Percentiles rank a stretch among this genome's conserved stretches.
phyloP scores from a whole-genome alignment of 164 flowering plant species.

The grape (Vitis vinifera) region ASM3070453v1 NC_081818.1:29948501-29949000 shows the following conservation, averaged over 20 bases:
- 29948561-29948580: slow-evolving; percentile 64
- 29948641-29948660: slow-evolving; percentile 66
- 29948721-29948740: slow-evolving; percentile 1
- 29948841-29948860: not conserved
- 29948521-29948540: slow-evolving; percentile 86
- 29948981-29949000: slow-evolving; percentile 42
- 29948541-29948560: slow-evolving; percentile 41
- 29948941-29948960: slow-evolving; percentile 40
- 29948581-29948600: slow-evolving; percentile 89
- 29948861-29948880: slow-evolving; percentile 31
- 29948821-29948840: not conserved
- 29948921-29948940: slow-evolving; percentile 14
- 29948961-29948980: slow-evolving; percentile 24
- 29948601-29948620: slow-evolving; percentile 94
- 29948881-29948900: slow-evolving; percentile 78
- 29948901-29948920: slow-evolving; percentile 36
- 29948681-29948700: slow-evolving; percentile 3
- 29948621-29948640: slow-evolving; percentile 89
- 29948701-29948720: slow-evolving; percentile 1
- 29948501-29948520: slow-evolving; percentile 96
- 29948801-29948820: not conserved
- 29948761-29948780: slow-evolving; percentile 52
- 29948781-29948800: slow-evolving; percentile 29
- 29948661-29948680: slow-evolving; percentile 21
- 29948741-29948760: slow-evolving; percentile 24